These are phyloP conservation scores for Thecaphora frezii DNA, from an alignment of 1,284 basidiomycete genomes.

Conservation along the genomic window DNA sequence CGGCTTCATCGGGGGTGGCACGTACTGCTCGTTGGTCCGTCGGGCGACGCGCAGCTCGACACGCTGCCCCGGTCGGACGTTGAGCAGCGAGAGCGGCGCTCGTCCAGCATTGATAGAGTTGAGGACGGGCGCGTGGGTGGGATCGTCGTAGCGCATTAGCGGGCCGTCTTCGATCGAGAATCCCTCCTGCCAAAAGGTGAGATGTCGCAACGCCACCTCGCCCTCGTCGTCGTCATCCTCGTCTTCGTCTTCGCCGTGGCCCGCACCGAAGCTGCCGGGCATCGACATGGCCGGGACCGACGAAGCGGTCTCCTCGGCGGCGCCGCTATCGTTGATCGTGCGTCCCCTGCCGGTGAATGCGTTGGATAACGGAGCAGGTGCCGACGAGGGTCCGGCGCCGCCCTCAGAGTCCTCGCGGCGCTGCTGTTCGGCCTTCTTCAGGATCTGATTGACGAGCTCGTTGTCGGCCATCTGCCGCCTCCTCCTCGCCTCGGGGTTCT, in stretches of 20 bases:
- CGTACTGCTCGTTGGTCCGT: constrained; percentile 75
- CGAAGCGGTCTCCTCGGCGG: constrained; percentile 3
- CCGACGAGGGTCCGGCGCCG: constrained; percentile 6
- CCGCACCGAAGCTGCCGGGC: constrained; percentile 18
- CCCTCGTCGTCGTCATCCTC: constrained; percentile 64
- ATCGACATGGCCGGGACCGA: constrained; percentile 2
- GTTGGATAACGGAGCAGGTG: constrained; percentile 9
- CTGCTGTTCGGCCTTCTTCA: constrained; percentile 75
- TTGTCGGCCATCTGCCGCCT: constrained; percentile 65
- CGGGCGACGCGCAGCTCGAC: constrained; percentile 82
- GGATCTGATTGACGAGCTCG: constrained; percentile 75
- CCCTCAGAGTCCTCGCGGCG: constrained; percentile 12
- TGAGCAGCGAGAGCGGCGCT: constrained; percentile 75
- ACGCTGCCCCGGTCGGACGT: constrained; percentile 76
- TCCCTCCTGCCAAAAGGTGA: constrained; percentile 93
- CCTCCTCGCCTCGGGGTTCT: constrained; percentile 72
- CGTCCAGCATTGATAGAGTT: constrained; percentile 79
- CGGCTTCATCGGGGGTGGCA: constrained; percentile 63
- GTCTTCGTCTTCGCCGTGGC: constrained; percentile 11
- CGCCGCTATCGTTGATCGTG: constrained; percentile 32
- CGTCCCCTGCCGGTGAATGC: constrained; percentile 37
- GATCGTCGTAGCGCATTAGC: constrained; percentile 81
- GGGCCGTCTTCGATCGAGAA: constrained; percentile 90
- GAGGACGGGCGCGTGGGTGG: constrained; percentile 73
- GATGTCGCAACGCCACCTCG: constrained; percentile 67